Evolutionary conservation across 805 yeast genomes (phyloP).

Genomic region (Cyberlindnera misumaiensis): DNA sequence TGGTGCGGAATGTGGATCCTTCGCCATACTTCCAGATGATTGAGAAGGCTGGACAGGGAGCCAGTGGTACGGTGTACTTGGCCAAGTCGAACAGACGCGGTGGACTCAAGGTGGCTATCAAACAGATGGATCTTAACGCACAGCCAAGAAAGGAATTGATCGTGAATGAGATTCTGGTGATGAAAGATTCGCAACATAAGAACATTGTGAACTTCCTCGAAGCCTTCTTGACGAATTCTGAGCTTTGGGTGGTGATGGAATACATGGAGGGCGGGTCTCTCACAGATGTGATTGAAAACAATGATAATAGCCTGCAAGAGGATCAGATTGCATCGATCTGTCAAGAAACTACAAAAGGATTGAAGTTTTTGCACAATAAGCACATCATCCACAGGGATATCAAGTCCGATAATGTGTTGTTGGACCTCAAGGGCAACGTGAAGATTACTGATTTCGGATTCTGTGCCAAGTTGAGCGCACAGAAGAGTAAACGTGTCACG

Average conservation of each 20-base stretch:
- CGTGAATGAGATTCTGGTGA: constrained; percentile 90
- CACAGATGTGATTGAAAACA: constrained; percentile 92
- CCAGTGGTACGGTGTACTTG: constrained; percentile 89
- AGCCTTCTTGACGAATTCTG: constrained; percentile 66
- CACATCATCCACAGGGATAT: constrained; percentile 95
- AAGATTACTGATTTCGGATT: constrained; percentile 96
- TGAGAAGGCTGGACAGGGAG: constrained; percentile 95
- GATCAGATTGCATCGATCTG: constrained; percentile 90
- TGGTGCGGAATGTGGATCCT: constrained; percentile 84
- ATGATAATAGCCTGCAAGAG: constrained; percentile 63
- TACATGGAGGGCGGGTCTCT: constrained; percentile 98
- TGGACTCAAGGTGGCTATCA: constrained; percentile 80
- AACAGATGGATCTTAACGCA: constrained; percentile 86
- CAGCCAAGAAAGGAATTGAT: constrained; percentile 95
- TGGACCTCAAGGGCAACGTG: constrained; percentile 77
- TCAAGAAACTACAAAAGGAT: constrained; percentile 82
- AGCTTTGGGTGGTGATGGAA: constrained; percentile 99
- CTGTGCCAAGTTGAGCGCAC: constrained; percentile 87
- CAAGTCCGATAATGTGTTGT: constrained; percentile 88
- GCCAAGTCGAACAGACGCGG: constrained; percentile 58
- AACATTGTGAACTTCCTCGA: constrained; percentile 94
- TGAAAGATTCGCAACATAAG: constrained; percentile 92
- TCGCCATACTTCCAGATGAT: constrained; percentile 67
- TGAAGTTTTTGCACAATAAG: constrained; percentile 85
- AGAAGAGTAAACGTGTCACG: constrained; percentile 86